Conservation (phyloP, 805 yeast genomes). For the Pichia thaimueangensis region DNA sequence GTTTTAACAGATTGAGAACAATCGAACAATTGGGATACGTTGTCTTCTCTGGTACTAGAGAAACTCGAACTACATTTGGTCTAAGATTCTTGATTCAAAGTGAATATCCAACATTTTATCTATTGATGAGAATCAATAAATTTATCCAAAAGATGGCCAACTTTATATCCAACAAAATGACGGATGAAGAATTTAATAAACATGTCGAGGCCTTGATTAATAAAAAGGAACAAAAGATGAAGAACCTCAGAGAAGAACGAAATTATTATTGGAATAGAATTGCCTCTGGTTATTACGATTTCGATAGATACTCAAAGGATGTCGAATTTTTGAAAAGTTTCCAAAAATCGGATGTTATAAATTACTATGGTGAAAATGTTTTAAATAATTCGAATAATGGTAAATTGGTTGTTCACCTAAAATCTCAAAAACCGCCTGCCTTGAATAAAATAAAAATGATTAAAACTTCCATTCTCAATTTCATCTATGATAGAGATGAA, state of each 20-base stretch:
- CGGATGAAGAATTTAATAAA: slow-evolving; percentile 58
- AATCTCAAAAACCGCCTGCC: slow-evolving; percentile 39
- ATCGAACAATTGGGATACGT: slow-evolving; percentile 94
- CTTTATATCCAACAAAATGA: slow-evolving; percentile 35
- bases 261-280: slow-evolving; percentile 59
- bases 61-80: slow-evolving; percentile 67
- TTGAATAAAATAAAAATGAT: slow-evolving; percentile 20
- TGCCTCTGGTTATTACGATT: slow-evolving; percentile 74
- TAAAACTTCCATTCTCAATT: slow-evolving; percentile 26
- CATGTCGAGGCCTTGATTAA: slow-evolving; percentile 64
- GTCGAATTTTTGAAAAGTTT: slow-evolving; percentile 50
- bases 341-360: slow-evolving; percentile 44
- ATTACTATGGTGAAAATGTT: slow-evolving; percentile 45
- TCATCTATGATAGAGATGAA: slow-evolving; percentile 22
- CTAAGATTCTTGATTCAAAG: slow-evolving; percentile 76
- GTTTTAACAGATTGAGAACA: slow-evolving; percentile 84
- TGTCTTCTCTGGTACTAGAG: slow-evolving; percentile 71
- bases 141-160: slow-evolving; percentile 48
- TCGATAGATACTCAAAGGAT: slow-evolving; percentile 48
- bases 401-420: slow-evolving; percentile 54
- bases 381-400: slow-evolving; percentile 24
- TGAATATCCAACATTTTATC: slow-evolving; percentile 66
- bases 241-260: slow-evolving; percentile 75
- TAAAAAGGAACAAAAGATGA: slow-evolving; percentile 62
- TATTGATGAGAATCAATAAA: slow-evolving; percentile 69